phyloP scores from a whole-genome alignment of 768 basidiomycete genomes.

The Rhodocollybia butyracea region DNA sequence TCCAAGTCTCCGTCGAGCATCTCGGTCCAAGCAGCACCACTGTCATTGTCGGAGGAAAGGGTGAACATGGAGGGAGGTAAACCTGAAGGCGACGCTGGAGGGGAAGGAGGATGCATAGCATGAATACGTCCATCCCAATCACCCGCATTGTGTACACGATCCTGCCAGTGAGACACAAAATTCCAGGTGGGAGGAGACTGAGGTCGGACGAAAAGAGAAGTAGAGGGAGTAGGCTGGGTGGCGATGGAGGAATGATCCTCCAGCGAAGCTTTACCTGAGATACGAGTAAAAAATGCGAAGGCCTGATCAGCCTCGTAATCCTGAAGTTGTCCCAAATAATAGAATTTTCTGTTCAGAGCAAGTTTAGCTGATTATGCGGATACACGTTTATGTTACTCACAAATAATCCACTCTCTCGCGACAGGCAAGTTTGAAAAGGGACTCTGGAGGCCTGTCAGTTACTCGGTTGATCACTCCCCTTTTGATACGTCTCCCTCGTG shows the following conservation, averaged over 20 bases:
- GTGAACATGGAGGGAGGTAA: neutral
- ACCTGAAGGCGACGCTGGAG: neutral
- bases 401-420: conserved; percentile 3
- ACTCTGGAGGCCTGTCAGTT: neutral
- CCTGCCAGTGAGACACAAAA: neutral
- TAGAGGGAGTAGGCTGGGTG: neutral
- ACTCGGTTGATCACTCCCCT: neutral
- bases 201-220: neutral
- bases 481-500: neutral
- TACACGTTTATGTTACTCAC: neutral
- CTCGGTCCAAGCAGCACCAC: neutral
- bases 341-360: neutral
- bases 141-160: conserved; percentile 1
- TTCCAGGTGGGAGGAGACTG: conserved; percentile 7
- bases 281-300: neutral
- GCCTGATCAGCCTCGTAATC: conserved; percentile 3
- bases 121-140: conserved; percentile 5
- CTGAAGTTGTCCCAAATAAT: neutral
- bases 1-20: conserved; percentile 1
- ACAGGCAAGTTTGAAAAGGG: conserved; percentile 3
- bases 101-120: conserved; percentile 3
- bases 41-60: neutral
- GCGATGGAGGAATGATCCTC: neutral
- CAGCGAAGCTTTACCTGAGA: neutral
- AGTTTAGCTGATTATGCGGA: neutral